Conservation (phyloP, 2,329 filamentous ascomycete species). For the Blumeriella jaapii region DNA sequence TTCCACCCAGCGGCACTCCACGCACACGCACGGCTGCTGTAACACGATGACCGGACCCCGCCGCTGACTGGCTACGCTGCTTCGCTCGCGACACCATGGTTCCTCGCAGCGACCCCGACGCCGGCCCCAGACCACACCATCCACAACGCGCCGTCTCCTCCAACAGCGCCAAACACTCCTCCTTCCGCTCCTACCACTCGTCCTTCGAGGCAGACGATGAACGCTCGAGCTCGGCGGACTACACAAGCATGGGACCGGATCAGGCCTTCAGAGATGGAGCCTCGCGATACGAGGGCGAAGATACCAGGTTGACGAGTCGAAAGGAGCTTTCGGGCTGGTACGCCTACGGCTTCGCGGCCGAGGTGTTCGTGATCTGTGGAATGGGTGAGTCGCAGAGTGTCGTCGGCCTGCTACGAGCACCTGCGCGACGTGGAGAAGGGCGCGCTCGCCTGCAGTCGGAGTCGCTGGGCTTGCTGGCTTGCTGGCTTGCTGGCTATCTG, state of each 20-base stretch:
- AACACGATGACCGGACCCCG: conserved; percentile 9
- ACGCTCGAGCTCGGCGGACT: conserved; percentile 34
- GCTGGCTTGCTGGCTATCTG: too few relatives aligned
- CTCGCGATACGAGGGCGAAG: conserved; percentile 64
- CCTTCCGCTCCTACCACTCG: conserved; percentile 43
- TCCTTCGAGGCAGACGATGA: conserved; percentile 64
- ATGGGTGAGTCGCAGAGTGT: conserved; percentile 45
- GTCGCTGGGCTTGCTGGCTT: too few relatives aligned
- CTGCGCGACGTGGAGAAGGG: too few relatives aligned
- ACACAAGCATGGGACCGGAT: conserved; percentile 27
- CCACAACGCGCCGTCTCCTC: conserved; percentile 21
- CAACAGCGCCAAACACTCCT: conserved; percentile 38
- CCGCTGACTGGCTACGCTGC: conserved; percentile 15
- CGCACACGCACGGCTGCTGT: conserved; percentile 8
- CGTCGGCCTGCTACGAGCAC: too few relatives aligned
- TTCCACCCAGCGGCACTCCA: too few relatives aligned
- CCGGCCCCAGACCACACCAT: conserved; percentile 11
- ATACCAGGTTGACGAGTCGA: conserved; percentile 73
- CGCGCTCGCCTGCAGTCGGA: too few relatives aligned
- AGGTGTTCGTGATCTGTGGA: conserved; percentile 91
- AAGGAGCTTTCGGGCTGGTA: conserved; percentile 94
- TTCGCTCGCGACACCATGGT: conserved; percentile 16
- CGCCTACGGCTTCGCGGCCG: conserved; percentile 88
- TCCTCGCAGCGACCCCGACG: conserved; percentile 14
- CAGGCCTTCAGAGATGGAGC: conserved; percentile 25